Conservation (phyloP, 805 yeast species). For the Hyphopichia homilentoma region DNA sequence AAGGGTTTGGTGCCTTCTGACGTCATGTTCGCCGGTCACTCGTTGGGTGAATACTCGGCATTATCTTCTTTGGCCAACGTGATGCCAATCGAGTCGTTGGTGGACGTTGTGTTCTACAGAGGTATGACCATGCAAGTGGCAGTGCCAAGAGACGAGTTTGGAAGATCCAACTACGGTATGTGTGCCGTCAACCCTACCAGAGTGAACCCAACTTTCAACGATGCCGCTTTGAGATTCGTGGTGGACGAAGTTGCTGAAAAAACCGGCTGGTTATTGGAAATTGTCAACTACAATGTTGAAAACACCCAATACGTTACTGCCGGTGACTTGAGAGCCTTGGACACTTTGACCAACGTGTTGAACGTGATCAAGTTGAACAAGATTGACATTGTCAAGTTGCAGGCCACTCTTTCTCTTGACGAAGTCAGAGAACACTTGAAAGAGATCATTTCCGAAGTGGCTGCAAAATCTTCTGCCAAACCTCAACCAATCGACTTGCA, state of each 20-base stretch:
- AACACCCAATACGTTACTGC: constrained; percentile 98
- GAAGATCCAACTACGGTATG: constrained; percentile 99
- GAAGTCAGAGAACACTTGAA: constrained; percentile 83
- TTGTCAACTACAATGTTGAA: constrained; percentile 97
- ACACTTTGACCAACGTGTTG: constrained; percentile 87
- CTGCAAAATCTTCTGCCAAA: constrained; percentile 77
- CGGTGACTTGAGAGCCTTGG: constrained; percentile 95
- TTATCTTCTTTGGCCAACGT: constrained; percentile 96
- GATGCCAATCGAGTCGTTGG: constrained; percentile 96
- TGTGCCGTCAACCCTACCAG: constrained; percentile 97
- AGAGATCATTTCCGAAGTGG: constrained; percentile 83
- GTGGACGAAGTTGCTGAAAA: constrained; percentile 80
- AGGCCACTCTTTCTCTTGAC: constrained; percentile 76
- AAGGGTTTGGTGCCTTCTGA: constrained; percentile 94
- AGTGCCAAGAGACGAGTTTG: constrained; percentile 92
- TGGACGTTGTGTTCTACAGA: constrained; percentile 97
- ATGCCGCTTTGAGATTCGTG: constrained; percentile 90
- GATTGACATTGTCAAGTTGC: constrained; percentile 86
- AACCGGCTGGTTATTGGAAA: constrained; percentile 94
- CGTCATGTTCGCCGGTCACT: constrained; percentile 97
- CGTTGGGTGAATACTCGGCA: constrained; percentile 98
- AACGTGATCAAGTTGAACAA: constrained; percentile 92
- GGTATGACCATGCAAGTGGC: constrained; percentile 99
- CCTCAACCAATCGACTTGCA: constrained; percentile 96
- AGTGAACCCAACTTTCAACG: constrained; percentile 82